Evolutionary conservation across 805 yeast species (phyloP).

Genomic region (Candida vartiovaarae): DNA sequence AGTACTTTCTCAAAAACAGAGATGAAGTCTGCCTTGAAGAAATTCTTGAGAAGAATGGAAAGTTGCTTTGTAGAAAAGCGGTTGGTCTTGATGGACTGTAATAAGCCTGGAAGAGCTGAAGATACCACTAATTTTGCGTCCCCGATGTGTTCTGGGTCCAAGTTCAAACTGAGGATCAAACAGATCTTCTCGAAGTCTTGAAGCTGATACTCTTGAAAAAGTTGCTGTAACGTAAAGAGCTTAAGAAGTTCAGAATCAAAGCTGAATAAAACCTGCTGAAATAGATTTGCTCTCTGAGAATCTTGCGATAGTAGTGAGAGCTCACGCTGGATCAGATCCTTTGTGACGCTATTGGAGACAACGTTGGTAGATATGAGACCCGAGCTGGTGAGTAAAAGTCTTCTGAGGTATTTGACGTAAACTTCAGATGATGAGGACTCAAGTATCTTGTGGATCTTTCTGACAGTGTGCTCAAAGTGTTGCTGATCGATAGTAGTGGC

Average conservation of each 20-base stretch:
- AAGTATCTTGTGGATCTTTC: constrained; percentile 43
- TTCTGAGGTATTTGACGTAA: constrained; percentile 26
- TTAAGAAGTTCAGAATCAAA: constrained; percentile 25
- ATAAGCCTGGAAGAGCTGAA: constrained; percentile 9
- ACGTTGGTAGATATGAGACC: constrained; percentile 18
- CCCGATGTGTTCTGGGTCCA: constrained; percentile 7
- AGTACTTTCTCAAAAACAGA: constrained; percentile 7
- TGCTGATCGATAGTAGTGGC: constrained; percentile 35
- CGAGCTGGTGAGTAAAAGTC: constrained; percentile 27
- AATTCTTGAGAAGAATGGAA: neutral
- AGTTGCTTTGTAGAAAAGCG: neutral
- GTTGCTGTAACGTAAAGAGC: constrained; percentile 24
- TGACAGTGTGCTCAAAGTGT: constrained; percentile 32
- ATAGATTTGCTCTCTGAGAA: constrained; percentile 5
- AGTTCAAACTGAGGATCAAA: constrained; percentile 12
- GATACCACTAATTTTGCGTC: constrained; percentile 7
- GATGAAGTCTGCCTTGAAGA: constrained; percentile 1
- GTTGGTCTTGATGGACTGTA: constrained; percentile 2
- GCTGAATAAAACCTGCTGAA: constrained; percentile 9
- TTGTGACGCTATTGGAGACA: constrained; percentile 11
- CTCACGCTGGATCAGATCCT: constrained; percentile 20
- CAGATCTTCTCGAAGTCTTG: constrained; percentile 17
- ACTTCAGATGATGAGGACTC: constrained; percentile 27
- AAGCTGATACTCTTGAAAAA: constrained; percentile 24
- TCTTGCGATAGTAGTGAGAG: constrained; percentile 15